Evolutionary conservation across 192 early-diverging fungal genomes (phyloP).

Genomic region (Entomortierella lignicola): DNA sequence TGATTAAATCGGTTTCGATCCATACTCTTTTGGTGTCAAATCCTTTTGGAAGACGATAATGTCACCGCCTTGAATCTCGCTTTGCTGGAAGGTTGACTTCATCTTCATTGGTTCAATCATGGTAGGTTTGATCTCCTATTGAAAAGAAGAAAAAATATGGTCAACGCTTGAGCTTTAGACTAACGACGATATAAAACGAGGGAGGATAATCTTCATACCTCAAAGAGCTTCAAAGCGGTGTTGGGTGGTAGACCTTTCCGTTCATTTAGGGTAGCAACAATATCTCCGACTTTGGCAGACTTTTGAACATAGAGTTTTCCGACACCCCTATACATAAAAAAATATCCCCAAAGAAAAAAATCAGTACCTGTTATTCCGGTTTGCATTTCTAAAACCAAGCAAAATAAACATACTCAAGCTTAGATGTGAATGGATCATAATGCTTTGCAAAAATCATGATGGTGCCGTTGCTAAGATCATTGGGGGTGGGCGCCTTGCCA

Average conservation of each 20-base stretch:
- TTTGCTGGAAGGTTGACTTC: conserved; percentile 70
- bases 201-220: conserved; percentile 39
- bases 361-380: too few relatives aligned
- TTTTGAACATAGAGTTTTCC: conserved; percentile 66
- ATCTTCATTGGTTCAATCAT: conserved; percentile 88
- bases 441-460: conserved; percentile 88
- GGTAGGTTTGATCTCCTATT: conserved; percentile 91
- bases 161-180: not conserved
- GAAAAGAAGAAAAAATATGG: not conserved
- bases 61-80: conserved; percentile 95
- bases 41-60: conserved; percentile 87
- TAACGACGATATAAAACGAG: not conserved
- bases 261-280: conserved; percentile 66
- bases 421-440: conserved; percentile 73
- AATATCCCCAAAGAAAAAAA: not conserved
- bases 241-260: conserved; percentile 64
- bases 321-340: conserved; percentile 54
- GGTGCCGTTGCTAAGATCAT: conserved; percentile 13
- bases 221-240: conserved; percentile 74
- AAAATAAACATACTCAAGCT: conserved; percentile 77
- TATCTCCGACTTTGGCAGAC: conserved; percentile 67
- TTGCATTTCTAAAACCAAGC: too few relatives aligned
- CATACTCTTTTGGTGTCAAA: conserved; percentile 62
- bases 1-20: not conserved
- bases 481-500: conserved; percentile 14